Base-by-base conservation (phyloP, 2,329 filamentous ascomycete genomes). In the Torrubiellomyces zombiae region DNA sequence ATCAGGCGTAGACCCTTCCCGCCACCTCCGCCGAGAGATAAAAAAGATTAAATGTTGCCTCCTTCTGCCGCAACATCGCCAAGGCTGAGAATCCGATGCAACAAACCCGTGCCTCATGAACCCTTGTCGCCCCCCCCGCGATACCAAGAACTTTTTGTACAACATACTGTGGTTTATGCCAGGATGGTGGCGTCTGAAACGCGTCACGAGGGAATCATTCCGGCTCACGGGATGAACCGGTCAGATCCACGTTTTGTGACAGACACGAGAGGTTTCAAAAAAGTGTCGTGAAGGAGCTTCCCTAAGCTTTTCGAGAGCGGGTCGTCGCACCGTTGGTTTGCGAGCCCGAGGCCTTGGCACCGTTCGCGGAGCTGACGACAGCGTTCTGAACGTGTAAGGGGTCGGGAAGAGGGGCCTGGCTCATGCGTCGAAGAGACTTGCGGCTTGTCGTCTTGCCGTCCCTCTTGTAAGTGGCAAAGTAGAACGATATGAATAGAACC, bases 401-500 rank as follows among this genome's bases (percentile, higher is more conserved):
- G 50, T 91, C 83, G 40, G 86, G 79, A 25, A 89, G 60, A 38
- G 66, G 65, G 26, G 67, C 66, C 50, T 71, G 65, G 39, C 62
- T 67, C 66, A 73, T 73, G 38, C 66, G 63, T 33, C 69, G 67
- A 33, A 75, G 62, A 19, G 67, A 65, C 63, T 86, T 89, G 55
- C 80, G 85, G 44, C 80, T 79, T 41, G 75, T 83, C 43, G 67
- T 63, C 64, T 83, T 86, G 51, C 72, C 69, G 33, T 76, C 74
- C 64, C 82, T 85, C 62, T 76, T 79, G 63, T 98, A 98, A 33
- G 86, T 98, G 38, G 83, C 83, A 40, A 92, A 67, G 68, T 95
- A 98, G 75, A 98, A 98, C 25, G 78, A 86, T 59, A 98, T 93
- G 73, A 98, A 98, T 39, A 98, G 79, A 35, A 95, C 67, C 31